Base-by-base conservation (phyloP, 73 alveolate species). In the Blepharisma stoltei region DNA sequence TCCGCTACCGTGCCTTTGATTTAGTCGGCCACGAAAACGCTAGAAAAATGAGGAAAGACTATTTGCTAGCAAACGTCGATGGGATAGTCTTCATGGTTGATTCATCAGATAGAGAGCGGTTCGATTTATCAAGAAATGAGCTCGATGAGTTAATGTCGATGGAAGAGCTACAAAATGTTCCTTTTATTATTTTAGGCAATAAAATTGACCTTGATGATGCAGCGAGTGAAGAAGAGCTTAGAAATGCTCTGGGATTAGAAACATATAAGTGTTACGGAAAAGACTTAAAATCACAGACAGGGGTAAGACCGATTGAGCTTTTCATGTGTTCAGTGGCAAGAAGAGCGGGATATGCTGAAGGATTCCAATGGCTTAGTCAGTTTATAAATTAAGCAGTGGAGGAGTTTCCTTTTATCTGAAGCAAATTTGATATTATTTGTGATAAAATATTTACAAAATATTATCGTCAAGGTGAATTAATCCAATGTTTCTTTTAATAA, bases 271-370 rank as follows among this genome's bases (percentile, higher is more conserved):
- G 8, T 55, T 52, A 54, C 25, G 41, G 20, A 52, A 37, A 89
- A 78, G 92, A 83, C 47, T 80, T 70, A 77, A 83, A 84, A 70
- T 54, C 78, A 9, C 89, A 93, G 80, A 90, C 90, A 45, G 97
- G 94, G 67, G 97, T 89, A 18, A 89, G 99, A 78, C 98, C 97
- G n/a, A 82, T 95, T 86, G 99, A 96, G 82, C 95, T 97, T 50
- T 97, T 95, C 89, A 97, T 97, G 99, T 90, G 98, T 94, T 83
- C 97, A 79, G 99, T 97, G 25, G 93, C 91, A 83, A 96, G 93
- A 88, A 90, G 97, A 82, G 92, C 88, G 23, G 99, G 99, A 0
- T 92, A 90, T 77, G 92, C 97, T 11, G 96, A 90, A 50, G 98
- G 98, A 6, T 94, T 96, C 89, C 90, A 91, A 83, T 96, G 99